phyloP scores from a whole-genome alignment of 495 filamentous ascomycete genomes.

The Corynascus novoguineensis region DNA sequence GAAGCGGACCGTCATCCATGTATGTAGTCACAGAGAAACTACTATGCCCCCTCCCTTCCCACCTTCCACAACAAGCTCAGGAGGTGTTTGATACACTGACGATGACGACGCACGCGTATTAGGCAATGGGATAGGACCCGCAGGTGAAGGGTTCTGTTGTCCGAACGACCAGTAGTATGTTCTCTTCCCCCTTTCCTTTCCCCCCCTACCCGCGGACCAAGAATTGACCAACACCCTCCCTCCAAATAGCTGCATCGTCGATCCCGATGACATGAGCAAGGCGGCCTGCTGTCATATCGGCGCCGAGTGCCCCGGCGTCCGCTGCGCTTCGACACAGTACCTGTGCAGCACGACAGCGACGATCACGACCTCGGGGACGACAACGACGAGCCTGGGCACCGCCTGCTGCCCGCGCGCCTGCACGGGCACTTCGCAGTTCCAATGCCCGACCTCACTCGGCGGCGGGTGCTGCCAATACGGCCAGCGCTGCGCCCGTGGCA shows the following conservation, averaged over 20 bases:
- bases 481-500: conserved; percentile 30
- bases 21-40: conserved; percentile 5
- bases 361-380: conserved; percentile 16
- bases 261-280: conserved; percentile 14
- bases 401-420: conserved; percentile 41
- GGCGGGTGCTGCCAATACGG: conserved; percentile 43
- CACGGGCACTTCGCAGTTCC: conserved; percentile 31
- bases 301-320: conserved; percentile 29
- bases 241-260: conserved; percentile 30
- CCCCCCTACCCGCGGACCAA: neutral
- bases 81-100: neutral
- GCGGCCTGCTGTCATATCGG: conserved; percentile 39
- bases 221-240: neutral
- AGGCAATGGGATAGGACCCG: too few relatives aligned
- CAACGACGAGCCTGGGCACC: neutral
- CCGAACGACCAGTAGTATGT: conserved; percentile 17
- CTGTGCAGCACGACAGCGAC: conserved; percentile 23
- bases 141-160: conserved; percentile 23
- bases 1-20: conserved; percentile 14
- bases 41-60: neutral
- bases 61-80: neutral
- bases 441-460: conserved; percentile 26
- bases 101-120: too few relatives aligned
- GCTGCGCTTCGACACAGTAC: conserved; percentile 23
- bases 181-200: neutral